phyloP scores from a whole-genome alignment of 805 yeast genomes.

The Candida chilensis region DNA sequence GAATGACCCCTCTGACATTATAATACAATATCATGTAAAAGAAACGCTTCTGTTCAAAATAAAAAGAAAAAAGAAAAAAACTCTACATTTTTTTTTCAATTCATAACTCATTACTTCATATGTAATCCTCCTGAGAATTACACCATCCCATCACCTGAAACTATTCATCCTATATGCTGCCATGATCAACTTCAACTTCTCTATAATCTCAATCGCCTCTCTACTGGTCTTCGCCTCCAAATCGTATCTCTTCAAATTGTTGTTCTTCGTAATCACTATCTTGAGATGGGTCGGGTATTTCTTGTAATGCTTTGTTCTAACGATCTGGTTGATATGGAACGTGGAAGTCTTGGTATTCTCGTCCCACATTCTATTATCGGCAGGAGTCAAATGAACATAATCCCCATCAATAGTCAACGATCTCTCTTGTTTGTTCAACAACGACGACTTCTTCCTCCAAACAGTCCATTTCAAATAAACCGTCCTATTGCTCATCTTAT shows the following conservation, averaged over 20 bases:
- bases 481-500: conserved; percentile 26
- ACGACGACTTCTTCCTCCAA: conserved; percentile 82
- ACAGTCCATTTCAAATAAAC: conserved; percentile 81
- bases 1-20: too few relatives aligned
- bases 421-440: conserved; percentile 72
- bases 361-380: conserved; percentile 68
- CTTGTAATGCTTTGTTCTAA: conserved; percentile 65
- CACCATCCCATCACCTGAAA: too few relatives aligned
- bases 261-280: conserved; percentile 60
- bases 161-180: conserved; percentile 41
- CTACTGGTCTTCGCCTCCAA: conserved; percentile 60
- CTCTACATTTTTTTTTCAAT: too few relatives aligned
- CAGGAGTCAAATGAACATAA: conserved; percentile 80
- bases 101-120: too few relatives aligned
- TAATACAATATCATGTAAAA: too few relatives aligned
- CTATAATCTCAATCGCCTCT: conserved; percentile 69
- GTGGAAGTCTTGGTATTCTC: conserved; percentile 78
- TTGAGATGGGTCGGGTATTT: conserved; percentile 77
- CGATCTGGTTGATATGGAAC: conserved; percentile 74
- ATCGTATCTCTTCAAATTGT: conserved; percentile 75
- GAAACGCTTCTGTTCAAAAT: too few relatives aligned
- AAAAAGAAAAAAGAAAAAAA: too few relatives aligned
- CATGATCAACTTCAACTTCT: conserved; percentile 51
- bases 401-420: conserved; percentile 91
- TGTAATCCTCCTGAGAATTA: too few relatives aligned